Base-by-base conservation (phyloP, 1,139 yeast species). In the Diutina pseudorugosa region DNA sequence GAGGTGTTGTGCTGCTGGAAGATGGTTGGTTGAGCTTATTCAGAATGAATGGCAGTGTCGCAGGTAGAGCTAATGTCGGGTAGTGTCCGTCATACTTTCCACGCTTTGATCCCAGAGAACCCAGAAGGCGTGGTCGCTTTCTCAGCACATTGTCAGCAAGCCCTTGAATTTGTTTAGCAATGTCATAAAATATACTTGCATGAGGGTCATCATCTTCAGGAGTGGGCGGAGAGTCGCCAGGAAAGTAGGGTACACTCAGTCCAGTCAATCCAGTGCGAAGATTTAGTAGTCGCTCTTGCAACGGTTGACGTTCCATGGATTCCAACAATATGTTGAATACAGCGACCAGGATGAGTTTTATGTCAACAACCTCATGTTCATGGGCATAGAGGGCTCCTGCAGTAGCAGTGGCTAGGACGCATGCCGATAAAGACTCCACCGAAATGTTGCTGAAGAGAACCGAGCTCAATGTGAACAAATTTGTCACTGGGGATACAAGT, bases 21-120 rank as follows among this genome's bases (percentile, higher is more conserved):
- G 47, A 23, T 6, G 36, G 14, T 11, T 30, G 36, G 16, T 27
- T 18, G 14, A 45, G 19, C 19, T 45, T 45, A 27, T 45, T 45
- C 49, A 27, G 41, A 27, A 45, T 45, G n/a, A 45, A 45, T 18
- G 49, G 49, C 49, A 45, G 49, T 8, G 40, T 45, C 21, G 36
- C 49, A 6, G 49, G 49, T 1, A 45, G 41, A 16, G 49, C 49
- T 5, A 45, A 18, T 11, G 49, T 27, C 3, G 49, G 30, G 9
- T 27, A n/a, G 4, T 25, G 40, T 8, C 21, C 14, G n/a, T 25
- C 40, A 8, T 16, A 33, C 30, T 45, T 45, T 11, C n/a, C 19
- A 9, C 40, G 18, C n/a, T 25, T 25, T 4, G 49, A 25, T 5
- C 21, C 25, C 12, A 11, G 11, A 3, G 19, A n/a, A 9, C n/a